Base-by-base conservation (phyloP, 2,329 filamentous ascomycete species). In the Trichoderma oligosporum region DNA sequence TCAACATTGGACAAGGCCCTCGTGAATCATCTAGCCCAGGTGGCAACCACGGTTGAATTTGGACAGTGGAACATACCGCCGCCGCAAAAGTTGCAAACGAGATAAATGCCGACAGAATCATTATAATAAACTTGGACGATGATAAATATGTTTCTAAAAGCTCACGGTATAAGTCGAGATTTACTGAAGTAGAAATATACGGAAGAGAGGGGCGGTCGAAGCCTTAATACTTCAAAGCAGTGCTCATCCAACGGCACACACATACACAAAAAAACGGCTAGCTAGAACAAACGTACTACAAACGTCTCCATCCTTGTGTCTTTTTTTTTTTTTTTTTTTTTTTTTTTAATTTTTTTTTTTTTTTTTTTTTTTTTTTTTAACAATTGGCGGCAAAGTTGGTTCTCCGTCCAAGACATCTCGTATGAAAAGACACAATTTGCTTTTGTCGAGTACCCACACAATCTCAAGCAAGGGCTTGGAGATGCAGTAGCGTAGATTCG, bases 1-100 rank as follows among this genome's bases (percentile, higher is more conserved):
- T 65, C 22, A 65, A 57, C 62, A 65, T 64, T 4, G 64, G 64
- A 48, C 64, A 65, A 6, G 64, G 64, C 4, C 58, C 51, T n/a
- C 64, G 63, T 20, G 61, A 61, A 45, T 61, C 60, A 16, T 56
- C 8, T 4, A 54, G 48, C 9, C 47, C 56, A 18, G 61, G 46
- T 0, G 56, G 46, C 22, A 41, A 48, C 56, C 53, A 62, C 2
- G 53, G 61, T 20, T 48, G 35, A 11, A 61, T 4, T 12, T 45
- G 56, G 9, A 22, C 29, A 16, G 12, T 36, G 14, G 56, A n/a
- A 54, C 12, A 31, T 11, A 31, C 48, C 14, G 56, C 56, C 25
- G 42, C 20, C 31, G 31, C 56, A 54, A 58, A n/a, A 24, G 12
- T 14, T 12, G 41, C 47, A 24, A 57, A 41, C 24, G 47, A 57